Base-by-base conservation (phyloP, 2,329 filamentous ascomycete species). In the Penicillium griseofulvum region DNA sequence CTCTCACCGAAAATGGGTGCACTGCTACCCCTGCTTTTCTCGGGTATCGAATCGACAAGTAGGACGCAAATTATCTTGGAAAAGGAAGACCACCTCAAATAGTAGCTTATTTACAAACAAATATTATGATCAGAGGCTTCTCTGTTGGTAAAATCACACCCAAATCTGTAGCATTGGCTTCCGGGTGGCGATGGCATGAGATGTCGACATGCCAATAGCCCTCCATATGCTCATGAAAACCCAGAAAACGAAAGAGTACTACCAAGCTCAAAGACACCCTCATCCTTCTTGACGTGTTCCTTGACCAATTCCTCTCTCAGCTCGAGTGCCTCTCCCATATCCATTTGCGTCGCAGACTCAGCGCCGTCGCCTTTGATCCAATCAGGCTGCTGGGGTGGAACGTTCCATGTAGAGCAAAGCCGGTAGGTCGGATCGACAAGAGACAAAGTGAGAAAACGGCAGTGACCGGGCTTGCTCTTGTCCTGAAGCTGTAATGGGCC, bases 381-480 rank as follows among this genome's bases (percentile, higher is more conserved):
- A 42, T 50, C 46, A 38, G 44, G 33, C 45, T 54, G 49, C 39
- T 58, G 58, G 6, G 58, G 58, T 19, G 52, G 52, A 9, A 60
- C 55, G 41, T 60, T 60, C 12, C 55, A 36, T 10, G 55, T 58
- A 1, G 52, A 60, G 43, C 52, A 54, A 33, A 60, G 49, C 19
- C 58, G 58, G 43, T 56, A 60, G 48, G 29, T 45, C 9, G 55
- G 58, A 19, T 60, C 58, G 28, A 60, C 58, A 14, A 58, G 56
- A 31, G 17, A 58, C 45, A 58, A 11, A 22, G 56, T 55, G 41
- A 60, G 41, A 34, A 45, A 45, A 12, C 43, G 43, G 5, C 43
- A 45, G 28, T 34, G 28, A 5, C 59, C 52, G 17, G 52, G 43
- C 28, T 49, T 51, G 38, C 14, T 55, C 16, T 53, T 53, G 28